A percentile compares a stretch with the other conserved stretches of the same genome.
Evolutionary conservation across 805 yeast species (phyloP).

Genomic region (Grigorovia yakushimaensis): DNA sequence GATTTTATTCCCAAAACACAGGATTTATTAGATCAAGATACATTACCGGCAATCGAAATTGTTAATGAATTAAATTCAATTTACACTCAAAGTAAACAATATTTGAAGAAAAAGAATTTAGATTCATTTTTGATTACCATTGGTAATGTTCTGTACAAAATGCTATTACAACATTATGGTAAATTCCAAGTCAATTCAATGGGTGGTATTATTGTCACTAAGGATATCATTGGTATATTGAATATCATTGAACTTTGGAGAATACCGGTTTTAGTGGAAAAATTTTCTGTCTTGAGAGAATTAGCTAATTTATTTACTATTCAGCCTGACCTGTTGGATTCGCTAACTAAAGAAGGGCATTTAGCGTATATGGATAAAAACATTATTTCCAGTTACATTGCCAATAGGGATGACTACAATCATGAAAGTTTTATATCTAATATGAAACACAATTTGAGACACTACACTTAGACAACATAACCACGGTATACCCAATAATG

Average conservation of each 20-base stretch:
- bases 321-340: slow-evolving; percentile 67
- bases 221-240: slow-evolving; percentile 73
- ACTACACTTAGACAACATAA: slow-evolving; percentile 5
- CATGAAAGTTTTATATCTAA: slow-evolving; percentile 26
- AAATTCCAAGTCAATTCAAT: slow-evolving; percentile 66
- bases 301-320: slow-evolving; percentile 79
- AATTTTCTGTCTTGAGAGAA: slow-evolving; percentile 65
- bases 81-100: slow-evolving; percentile 27
- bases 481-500: not conserved
- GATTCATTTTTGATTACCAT: slow-evolving; percentile 42
- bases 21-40: slow-evolving; percentile 44
- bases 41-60: slow-evolving; percentile 59
- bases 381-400: slow-evolving; percentile 53
- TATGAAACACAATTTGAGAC: slow-evolving; percentile 18
- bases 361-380: slow-evolving; percentile 54
- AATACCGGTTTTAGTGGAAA: slow-evolving; percentile 47
- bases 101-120: slow-evolving; percentile 40
- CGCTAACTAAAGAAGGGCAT: slow-evolving; percentile 75
- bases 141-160: slow-evolving; percentile 48
- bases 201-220: slow-evolving; percentile 76
- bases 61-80: slow-evolving; percentile 38
- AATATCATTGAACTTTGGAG: slow-evolving; percentile 58
- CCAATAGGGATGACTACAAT: slow-evolving; percentile 61
- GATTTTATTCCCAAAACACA: slow-evolving; percentile 51
- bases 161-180: slow-evolving; percentile 61